These are phyloP conservation scores for Cyclotella choctawhatcheeana DNA, from an alignment of 108 stramenopile genomes.

Conservation along the genomic window DNA sequence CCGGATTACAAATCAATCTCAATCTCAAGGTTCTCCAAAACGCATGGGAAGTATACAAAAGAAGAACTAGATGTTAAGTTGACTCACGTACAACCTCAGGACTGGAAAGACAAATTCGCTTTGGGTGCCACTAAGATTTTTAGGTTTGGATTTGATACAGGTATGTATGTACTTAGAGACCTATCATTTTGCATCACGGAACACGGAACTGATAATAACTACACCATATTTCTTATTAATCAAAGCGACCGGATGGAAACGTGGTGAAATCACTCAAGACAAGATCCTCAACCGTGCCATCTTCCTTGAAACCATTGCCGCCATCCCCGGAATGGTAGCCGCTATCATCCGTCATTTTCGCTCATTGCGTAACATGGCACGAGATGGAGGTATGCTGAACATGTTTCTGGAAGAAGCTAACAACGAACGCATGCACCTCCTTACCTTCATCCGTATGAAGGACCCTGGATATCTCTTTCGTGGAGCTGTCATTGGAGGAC, in stretches of 20 bases:
- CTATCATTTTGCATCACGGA: no score
- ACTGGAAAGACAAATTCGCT: slow-evolving; percentile 58
- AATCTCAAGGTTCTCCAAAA: slow-evolving; percentile 57
- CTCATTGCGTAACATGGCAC: slow-evolving; percentile 89
- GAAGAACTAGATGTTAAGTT: slow-evolving; percentile 75
- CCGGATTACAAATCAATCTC: no score
- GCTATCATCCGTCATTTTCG: slow-evolving; percentile 91
- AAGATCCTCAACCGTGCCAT: slow-evolving; percentile 84
- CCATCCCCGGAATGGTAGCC: slow-evolving; percentile 90
- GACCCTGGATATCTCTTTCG: slow-evolving; percentile 74
- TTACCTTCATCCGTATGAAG: slow-evolving; percentile 89
- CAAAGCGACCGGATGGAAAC: slow-evolving; percentile 57
- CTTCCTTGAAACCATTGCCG: slow-evolving; percentile 87
- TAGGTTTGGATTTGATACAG: slow-evolving; percentile 70
- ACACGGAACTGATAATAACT: no score
- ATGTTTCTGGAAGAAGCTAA: slow-evolving; percentile 97
- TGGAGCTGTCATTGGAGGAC: slow-evolving; percentile 73
- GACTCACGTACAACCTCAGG: slow-evolving; percentile 66
- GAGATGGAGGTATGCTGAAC: slow-evolving; percentile 94
- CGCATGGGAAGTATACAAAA: slow-evolving; percentile 69
- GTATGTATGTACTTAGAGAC: no score
- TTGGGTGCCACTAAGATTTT: slow-evolving; percentile 68
- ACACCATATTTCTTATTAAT: background rate
- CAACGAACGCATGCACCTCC: slow-evolving; percentile 97
- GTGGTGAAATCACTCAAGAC: slow-evolving; percentile 58